These are phyloP conservation scores for Heliocybe sulcata DNA, from an alignment of 1,284 basidiomycete genomes.

Conservation along the genomic window DNA sequence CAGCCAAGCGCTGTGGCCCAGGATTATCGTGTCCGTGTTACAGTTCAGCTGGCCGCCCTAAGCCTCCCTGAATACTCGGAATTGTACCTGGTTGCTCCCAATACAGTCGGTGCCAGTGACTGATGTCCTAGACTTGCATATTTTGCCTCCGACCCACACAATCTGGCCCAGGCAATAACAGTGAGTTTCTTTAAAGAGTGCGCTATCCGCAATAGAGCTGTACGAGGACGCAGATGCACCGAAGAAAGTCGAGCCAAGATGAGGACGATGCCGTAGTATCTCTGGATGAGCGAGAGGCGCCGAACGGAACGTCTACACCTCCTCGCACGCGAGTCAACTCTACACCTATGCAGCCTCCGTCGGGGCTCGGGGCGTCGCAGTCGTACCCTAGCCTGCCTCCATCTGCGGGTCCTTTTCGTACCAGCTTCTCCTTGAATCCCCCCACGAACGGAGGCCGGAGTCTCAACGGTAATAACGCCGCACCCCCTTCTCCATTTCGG, in stretches of 20 bases:
- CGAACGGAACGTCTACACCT: neutral
- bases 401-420: slow-evolving; percentile 32
- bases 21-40: too few relatives aligned
- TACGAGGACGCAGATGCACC: slow-evolving; percentile 15
- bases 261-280: slow-evolving; percentile 21
- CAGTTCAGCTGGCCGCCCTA: too few relatives aligned
- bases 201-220: neutral
- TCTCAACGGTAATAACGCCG: neutral
- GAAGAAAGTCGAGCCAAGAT: slow-evolving; percentile 26
- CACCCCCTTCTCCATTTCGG: slow-evolving; percentile 41
- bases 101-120: too few relatives aligned
- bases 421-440: slow-evolving; percentile 17
- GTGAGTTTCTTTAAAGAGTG: too few relatives aligned
- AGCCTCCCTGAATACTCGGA: too few relatives aligned
- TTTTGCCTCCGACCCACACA: too few relatives aligned
- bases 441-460: neutral
- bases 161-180: too few relatives aligned
- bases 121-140: too few relatives aligned
- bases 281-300: slow-evolving; percentile 8
- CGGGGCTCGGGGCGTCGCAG: slow-evolving; percentile 15
- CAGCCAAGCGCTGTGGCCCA: too few relatives aligned
- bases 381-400: slow-evolving; percentile 24
- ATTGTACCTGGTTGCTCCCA: too few relatives aligned
- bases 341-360: slow-evolving; percentile 22
- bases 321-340: slow-evolving; percentile 29